Evolutionary conservation across 805 yeast species (phyloP).

Genomic region (Barnettozyma populi): DNA sequence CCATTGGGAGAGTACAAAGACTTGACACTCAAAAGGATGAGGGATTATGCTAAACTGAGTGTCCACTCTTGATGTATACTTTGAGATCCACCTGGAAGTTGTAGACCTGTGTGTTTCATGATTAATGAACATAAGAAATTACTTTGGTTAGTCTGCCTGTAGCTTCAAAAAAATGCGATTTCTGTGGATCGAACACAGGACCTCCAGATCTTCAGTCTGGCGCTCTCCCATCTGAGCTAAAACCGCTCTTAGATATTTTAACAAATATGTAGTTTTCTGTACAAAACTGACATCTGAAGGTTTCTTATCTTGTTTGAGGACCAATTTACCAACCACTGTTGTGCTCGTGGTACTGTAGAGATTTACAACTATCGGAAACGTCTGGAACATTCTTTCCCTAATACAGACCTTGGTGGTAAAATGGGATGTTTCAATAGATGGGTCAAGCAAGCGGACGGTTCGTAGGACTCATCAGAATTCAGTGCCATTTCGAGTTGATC

Average conservation of each 20-base stretch:
- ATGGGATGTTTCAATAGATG: constrained; percentile 16
- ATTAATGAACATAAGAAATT: too few species aligned
- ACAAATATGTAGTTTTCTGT: too few species aligned
- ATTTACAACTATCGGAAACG: too few species aligned
- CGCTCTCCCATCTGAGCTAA: constrained; percentile 29
- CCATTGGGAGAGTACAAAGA: constrained; percentile 16
- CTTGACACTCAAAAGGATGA: constrained; percentile 12
- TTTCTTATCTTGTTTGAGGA: too few species aligned
- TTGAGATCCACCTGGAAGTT: neutral
- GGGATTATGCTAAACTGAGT: neutral
- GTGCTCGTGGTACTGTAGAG: too few species aligned
- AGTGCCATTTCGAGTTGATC: constrained; percentile 43
- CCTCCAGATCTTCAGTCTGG: constrained; percentile 52
- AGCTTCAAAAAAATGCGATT: constrained; percentile 41
- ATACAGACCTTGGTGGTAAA: too few species aligned
- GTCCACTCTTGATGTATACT: neutral
- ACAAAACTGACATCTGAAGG: too few species aligned
- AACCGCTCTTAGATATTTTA: constrained; percentile 14
- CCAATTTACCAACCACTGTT: too few species aligned
- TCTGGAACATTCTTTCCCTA: too few species aligned
- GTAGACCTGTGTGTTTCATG: neutral
- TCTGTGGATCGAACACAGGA: constrained; percentile 79
- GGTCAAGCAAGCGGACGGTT: constrained; percentile 13
- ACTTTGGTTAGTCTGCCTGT: too few species aligned
- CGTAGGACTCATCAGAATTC: constrained; percentile 13